phyloP scores from a whole-genome alignment of 2,329 filamentous ascomycete genomes.

The Neofusicoccum sp. region DNA sequence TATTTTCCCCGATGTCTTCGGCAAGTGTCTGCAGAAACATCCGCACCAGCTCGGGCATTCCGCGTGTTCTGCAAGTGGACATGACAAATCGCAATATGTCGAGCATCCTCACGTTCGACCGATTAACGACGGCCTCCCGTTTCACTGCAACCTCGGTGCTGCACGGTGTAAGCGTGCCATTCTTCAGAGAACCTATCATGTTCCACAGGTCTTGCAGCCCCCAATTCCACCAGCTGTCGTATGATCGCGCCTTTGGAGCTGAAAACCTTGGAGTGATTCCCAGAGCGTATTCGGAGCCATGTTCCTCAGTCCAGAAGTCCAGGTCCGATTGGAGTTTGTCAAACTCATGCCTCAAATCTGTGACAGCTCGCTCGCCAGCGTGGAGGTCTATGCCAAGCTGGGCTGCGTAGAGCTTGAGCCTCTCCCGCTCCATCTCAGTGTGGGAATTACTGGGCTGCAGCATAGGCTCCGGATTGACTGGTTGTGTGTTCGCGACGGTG shows the following conservation, averaged over 20 bases:
- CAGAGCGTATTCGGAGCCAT: constrained; percentile 22
- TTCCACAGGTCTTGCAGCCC: constrained; percentile 23
- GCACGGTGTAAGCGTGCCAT: neutral
- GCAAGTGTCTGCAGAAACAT: no score
- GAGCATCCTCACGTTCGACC: no score
- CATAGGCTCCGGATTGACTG: constrained; percentile 20
- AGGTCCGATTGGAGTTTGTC: constrained; percentile 22
- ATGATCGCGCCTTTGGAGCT: constrained; percentile 21
- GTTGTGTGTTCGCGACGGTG: constrained; percentile 3
- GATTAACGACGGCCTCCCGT: no score
- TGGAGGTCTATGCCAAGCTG: constrained; percentile 21
- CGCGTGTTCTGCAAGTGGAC: no score
- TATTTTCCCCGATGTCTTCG: no score
- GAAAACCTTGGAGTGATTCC: constrained; percentile 24
- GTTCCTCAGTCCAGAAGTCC: constrained; percentile 23
- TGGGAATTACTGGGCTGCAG: constrained; percentile 20
- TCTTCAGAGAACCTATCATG: constrained; percentile 20
- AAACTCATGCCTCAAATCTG: constrained; percentile 18
- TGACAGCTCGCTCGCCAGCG: constrained; percentile 17
- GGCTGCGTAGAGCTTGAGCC: constrained; percentile 21
- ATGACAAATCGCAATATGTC: no score
- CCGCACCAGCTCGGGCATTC: no score
- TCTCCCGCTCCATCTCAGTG: constrained; percentile 19
- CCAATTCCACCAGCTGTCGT: constrained; percentile 26
- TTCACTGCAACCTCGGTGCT: neutral